A percentile compares a stretch with the other conserved stretches of the same genome.
phyloP scores from a whole-genome alignment of 2,329 filamentous ascomycete genomes.

The Fusarium annulatum region DNA sequence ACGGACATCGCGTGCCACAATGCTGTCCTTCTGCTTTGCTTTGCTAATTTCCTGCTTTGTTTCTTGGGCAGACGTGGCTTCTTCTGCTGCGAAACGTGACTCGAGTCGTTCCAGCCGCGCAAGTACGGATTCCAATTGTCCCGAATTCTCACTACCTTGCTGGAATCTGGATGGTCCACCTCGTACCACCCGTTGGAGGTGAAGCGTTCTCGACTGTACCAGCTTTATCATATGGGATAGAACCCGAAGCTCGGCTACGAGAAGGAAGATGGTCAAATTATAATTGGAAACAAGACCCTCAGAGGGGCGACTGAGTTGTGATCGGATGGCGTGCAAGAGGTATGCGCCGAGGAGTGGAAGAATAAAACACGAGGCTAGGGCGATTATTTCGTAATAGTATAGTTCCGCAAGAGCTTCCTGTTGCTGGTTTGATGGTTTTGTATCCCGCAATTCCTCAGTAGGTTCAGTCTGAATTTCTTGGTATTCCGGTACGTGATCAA shows the following conservation, averaged over 20 bases:
- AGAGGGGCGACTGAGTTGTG: constrained; percentile 82
- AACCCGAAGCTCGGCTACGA: constrained; percentile 87
- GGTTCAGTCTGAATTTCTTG: constrained; percentile 36
- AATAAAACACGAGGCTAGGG: constrained; percentile 81
- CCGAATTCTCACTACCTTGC: constrained; percentile 47
- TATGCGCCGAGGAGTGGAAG: constrained; percentile 84
- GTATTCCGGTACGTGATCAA: constrained; percentile 60
- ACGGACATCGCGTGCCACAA: constrained; percentile 67
- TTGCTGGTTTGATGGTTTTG: constrained; percentile 38
- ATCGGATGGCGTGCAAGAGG: constrained; percentile 82
- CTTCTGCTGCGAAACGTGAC: constrained; percentile 53
- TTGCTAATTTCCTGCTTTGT: constrained; percentile 48
- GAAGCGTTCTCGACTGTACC: constrained; percentile 80
- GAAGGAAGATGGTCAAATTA: constrained; percentile 89
- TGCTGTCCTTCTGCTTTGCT: constrained; percentile 56
- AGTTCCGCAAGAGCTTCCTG: constrained; percentile 69
- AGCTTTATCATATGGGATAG: constrained; percentile 84
- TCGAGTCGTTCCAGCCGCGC: constrained; percentile 78
- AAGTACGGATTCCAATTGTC: constrained; percentile 67
- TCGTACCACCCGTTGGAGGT: constrained; percentile 80
- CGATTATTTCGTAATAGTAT: constrained; percentile 77
- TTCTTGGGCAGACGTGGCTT: constrained; percentile 42
- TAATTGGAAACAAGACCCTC: constrained; percentile 92
- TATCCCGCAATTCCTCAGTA: constrained; percentile 25
- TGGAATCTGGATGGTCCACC: constrained; percentile 57